Percentiles rank a stretch among this genome's conserved stretches.
These are phyloP conservation scores for Mycena indigotica DNA, from an alignment of 768 basidiomycete species.

Conservation along the genomic window DNA sequence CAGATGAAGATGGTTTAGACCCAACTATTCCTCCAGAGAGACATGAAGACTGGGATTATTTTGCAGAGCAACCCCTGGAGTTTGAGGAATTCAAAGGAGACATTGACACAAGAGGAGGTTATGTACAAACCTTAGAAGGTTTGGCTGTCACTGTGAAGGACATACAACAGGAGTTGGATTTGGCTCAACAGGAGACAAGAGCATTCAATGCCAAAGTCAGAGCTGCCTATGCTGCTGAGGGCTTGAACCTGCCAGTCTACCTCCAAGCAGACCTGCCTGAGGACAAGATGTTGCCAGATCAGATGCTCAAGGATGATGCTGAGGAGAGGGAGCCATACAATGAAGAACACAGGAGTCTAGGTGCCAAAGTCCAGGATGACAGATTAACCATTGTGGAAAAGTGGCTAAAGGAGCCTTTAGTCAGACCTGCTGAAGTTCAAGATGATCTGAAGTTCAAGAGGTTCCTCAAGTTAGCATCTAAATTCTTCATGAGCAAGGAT, in stretches of 20 bases:
- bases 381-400: background rate
- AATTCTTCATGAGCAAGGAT: background rate
- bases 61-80: constrained; percentile 1
- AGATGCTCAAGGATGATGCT: background rate
- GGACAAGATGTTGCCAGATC: background rate
- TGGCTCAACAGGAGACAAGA: background rate
- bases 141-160: background rate
- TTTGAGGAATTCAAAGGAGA: constrained; percentile 6
- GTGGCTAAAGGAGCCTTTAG: background rate
- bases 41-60: constrained; percentile 3
- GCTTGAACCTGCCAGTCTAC: background rate
- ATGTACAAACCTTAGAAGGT: background rate
- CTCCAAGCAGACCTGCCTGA: background rate
- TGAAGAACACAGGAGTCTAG: background rate
- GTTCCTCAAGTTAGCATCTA: background rate
- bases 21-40: background rate
- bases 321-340: background rate
- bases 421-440: background rate
- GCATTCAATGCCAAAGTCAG: background rate
- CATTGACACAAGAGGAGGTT: constrained; percentile 4
- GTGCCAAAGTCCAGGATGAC: background rate
- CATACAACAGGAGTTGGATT: background rate
- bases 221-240: background rate
- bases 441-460: background rate
- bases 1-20: background rate